Evolutionary conservation across 768 basidiomycete species (phyloP).

Genomic region (Chalciporus piperatus): DNA sequence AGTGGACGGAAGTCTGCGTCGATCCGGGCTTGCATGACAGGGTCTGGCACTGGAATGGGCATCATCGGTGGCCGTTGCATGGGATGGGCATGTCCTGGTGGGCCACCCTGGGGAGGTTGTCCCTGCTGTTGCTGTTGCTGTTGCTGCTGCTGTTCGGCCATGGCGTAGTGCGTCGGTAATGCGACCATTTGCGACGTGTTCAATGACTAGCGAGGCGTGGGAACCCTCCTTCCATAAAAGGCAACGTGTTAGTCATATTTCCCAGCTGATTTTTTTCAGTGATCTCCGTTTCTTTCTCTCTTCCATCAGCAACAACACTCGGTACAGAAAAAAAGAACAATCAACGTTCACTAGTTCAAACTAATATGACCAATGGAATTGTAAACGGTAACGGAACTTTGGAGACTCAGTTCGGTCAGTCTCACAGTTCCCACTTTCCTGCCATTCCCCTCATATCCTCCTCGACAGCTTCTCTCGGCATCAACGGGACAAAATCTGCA

Average conservation of each 20-base stretch:
- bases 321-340: constrained; percentile 24
- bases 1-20: constrained; percentile 68
- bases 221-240: constrained; percentile 1
- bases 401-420: constrained; percentile 73
- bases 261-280: constrained; percentile 26
- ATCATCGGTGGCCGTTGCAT: constrained; percentile 40
- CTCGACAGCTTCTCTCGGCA: constrained; percentile 65
- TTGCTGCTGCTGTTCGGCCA: constrained; percentile 68
- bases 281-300: constrained; percentile 22
- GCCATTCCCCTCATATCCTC: constrained; percentile 2
- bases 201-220: constrained; percentile 2
- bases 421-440: not conserved
- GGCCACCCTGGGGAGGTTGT: constrained; percentile 30
- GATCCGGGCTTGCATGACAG: constrained; percentile 70
- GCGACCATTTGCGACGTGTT: not conserved
- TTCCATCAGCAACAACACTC: constrained; percentile 26
- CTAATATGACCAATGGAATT: constrained; percentile 90
- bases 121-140: constrained; percentile 49
- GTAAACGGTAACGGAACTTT: constrained; percentile 73
- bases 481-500: constrained; percentile 66
- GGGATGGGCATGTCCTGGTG: constrained; percentile 35
- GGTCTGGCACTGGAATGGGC: constrained; percentile 55
- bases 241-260: constrained; percentile 24
- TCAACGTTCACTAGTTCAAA: constrained; percentile 31
- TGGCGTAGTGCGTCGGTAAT: too few relatives aligned